phyloP scores from a whole-genome alignment of 2,329 filamentous ascomycete species.

The Fusarium verticillioides region DNA sequence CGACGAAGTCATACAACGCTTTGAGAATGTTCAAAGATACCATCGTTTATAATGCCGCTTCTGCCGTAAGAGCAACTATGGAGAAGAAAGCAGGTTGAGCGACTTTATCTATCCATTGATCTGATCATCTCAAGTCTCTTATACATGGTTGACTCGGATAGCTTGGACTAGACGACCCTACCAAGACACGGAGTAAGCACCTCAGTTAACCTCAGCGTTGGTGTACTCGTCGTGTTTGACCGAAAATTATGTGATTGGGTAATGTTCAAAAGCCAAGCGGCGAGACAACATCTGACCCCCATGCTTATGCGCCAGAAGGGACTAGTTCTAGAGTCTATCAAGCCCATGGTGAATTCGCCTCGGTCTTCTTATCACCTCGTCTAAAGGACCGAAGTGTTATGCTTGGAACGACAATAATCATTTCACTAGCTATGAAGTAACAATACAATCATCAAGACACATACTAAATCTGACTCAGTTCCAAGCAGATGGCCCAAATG shows the following conservation, averaged over 20 bases:
- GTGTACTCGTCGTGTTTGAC: background rate
- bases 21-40: background rate
- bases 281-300: background rate
- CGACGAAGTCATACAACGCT: background rate
- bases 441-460: fast-evolving
- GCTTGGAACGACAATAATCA: fast-evolving
- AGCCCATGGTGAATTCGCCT: fast-evolving
- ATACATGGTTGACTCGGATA: background rate
- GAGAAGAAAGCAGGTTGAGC: background rate
- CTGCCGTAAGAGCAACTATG: too few species aligned
- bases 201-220: background rate
- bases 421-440: too few species aligned
- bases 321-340: background rate
- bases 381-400: fast-evolving
- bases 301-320: too few species aligned
- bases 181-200: background rate
- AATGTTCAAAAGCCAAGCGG: background rate
- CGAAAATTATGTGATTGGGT: background rate
- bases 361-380: too few species aligned
- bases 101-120: too few species aligned
- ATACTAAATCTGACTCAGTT: background rate
- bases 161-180: background rate
- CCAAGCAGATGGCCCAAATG: background rate
- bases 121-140: fast-evolving
- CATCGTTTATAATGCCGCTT: background rate